Evolutionary conservation across 2,329 filamentous ascomycete genomes (phyloP), one percentile per base, ranked within the genome.

Genomic region (Cytospora piceae): DNA sequence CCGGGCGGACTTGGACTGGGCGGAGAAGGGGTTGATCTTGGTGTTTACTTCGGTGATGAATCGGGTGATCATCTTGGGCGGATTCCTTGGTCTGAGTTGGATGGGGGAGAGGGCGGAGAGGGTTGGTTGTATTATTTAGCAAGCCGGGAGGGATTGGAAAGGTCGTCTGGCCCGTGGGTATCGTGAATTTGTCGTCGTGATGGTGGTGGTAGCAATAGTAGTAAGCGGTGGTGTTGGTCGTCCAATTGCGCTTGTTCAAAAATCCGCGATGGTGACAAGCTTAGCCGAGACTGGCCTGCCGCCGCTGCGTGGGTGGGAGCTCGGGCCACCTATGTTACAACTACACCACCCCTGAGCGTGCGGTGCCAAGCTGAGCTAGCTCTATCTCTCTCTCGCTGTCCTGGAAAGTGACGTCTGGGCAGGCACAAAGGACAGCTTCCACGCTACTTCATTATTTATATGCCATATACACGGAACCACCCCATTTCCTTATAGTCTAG

Each of bases 11-110:
- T 93, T 93, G 69, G 92, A 89, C 76, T 85, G 84, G 29, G 85
- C 80, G 32, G 88, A 90, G 85, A 98, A 98, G 49, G 95, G 94
- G 80, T 96, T 97, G 87, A 98, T 97, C 76, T 87, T 88, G 70
- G 93, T 90, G 73, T 85, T 88, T 73, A 98, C 88, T 76, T 93
- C 87, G 77, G 93, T 94, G 77, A 96, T 86, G 82, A 92, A 95
- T 76, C 89, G 88, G 67, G 91, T 94, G 68, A 95, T 92, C 92
- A 95, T 95, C 60, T 77, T 82, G 75, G 67, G 57, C 22, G 46
- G 29, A 6, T 17, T 24, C 11, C 4, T 17, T 20, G 7, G 11
- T 22, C 8, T 22, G 20, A 69, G 60, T 55, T 34, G 32, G 7
- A 8, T 6, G 11, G 32, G 11, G 11, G 32, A 34, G 32, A 9